Base-by-base conservation (phyloP, 2,329 filamentous ascomycete genomes). In the Epichloe festucae region DNA sequence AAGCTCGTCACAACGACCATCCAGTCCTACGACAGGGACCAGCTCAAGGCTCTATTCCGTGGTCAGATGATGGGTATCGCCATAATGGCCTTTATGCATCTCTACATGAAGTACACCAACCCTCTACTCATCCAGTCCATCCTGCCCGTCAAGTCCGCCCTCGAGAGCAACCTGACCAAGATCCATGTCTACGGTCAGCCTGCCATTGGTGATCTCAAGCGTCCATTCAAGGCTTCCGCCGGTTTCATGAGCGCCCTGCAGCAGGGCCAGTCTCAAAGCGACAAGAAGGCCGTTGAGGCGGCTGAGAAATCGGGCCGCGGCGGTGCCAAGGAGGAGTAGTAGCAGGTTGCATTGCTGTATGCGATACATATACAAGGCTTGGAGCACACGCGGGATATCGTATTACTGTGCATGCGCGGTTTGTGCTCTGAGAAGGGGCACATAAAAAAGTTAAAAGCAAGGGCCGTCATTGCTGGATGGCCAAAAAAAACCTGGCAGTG, bases 61-160 rank as follows among this genome's bases (percentile, higher is more conserved):
- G 80, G 84, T 58, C 91, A 97, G 75, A 73, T 94, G 63, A 97
- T 95, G 87, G 93, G 93, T 54, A 77, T 98, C 53, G 90, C 80
- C 69, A 98, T 98, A 90, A 97, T 98, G 91, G 82, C 72, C 56
- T 87, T 96, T 65, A 97, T 98, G 91, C 93, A 98, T 75, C 60
- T 98, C 56, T 98, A 97, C 83, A 87, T 98, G 79, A 90, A 96
- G 71, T 98, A 97, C 84, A 97, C 90, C 75, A 98, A 97, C 82
- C 93, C 93, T 42, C 87, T 98, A 49, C 77, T 96, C 64, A 95
- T 98, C 75, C 93, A 98, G 81, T 94, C 87, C 69, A 95, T 98
- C 74, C 93, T 98, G 66, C 93, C 93, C 36, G 77, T 97, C 71
- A 98, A 98, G 84, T 80, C 86, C 67, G 91, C 89, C 45, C 80